These are phyloP conservation scores for Rhododendron ferrugineum DNA, from an alignment of 148 eudicot species.

Conservation along the genomic window DNA sequence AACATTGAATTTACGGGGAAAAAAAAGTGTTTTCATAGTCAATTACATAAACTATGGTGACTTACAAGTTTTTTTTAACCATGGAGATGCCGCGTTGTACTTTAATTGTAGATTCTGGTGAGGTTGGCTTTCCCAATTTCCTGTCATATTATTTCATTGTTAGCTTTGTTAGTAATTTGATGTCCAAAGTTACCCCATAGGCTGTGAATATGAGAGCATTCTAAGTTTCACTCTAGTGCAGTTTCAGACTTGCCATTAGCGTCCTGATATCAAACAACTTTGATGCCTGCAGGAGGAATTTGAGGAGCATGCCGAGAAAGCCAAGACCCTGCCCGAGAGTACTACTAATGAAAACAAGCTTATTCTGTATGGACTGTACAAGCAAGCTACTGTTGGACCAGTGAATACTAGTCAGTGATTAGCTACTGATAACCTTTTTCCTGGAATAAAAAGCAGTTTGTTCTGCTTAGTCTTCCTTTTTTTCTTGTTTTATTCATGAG, in stretches of 20 bases:
- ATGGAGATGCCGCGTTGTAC: neutral
- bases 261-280: neutral
- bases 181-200: neutral
- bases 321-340: conserved; percentile 52
- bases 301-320: conserved; percentile 78
- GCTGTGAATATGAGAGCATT: neutral
- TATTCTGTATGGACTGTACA: conserved; percentile 76
- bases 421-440: neutral
- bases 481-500: neutral
- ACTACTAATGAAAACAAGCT: conserved; percentile 69
- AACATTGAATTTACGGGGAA: neutral
- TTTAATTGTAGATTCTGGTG: neutral
- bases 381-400: conserved; percentile 84
- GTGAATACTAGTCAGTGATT: conserved; percentile 65
- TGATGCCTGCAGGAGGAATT: conserved; percentile 66
- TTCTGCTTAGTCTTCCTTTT: neutral
- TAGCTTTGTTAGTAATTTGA: neutral
- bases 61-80: neutral
- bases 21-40: neutral
- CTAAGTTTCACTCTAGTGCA: neutral
- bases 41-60: neutral
- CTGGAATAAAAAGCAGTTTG: neutral
- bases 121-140: neutral
- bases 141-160: neutral
- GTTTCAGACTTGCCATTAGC: neutral